Evolutionary conservation across 306 rosid species (phyloP), one percentile per base, ranked within the genome.

Genomic region (Ormosia semicastrata): DNA sequence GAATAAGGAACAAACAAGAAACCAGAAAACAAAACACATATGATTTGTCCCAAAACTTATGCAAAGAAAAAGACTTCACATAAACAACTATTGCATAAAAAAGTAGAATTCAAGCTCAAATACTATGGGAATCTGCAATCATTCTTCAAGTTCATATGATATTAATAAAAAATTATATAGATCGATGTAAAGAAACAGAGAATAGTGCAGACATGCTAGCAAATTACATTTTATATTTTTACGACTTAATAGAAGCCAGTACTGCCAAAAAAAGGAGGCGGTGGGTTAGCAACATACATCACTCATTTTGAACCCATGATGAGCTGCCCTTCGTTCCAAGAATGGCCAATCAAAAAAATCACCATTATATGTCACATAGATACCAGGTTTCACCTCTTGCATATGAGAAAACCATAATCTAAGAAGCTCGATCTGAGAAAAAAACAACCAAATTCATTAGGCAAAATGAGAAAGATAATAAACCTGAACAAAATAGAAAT

Each of bases 291-390:
- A 65, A 76, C 91, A 75, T 91, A 93, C 99, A 87, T 93, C 98
- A 85, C 87, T 85, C 92, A 95, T 91, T 90, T 92, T 93, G 3
- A 92, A 56, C 59, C 99, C 99, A 75, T 90, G 97, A 90, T 87
- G 88, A 11, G 89, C 80, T 66, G 99, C 98, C 90, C 99, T 90
- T 71, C 85, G 87, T 84, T 95, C 99, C 87, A 95, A 60, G 89
- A 95, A 95, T 75, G 98, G 99, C 98, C 99, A 95, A 81, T 95
- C 99, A 67, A 95, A 95, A 87, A 76, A 95, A 85, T 95, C 99
- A 77, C 98, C 99, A 41, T 95, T 95, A 76, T 95, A 95, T 0
- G 99, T 95, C 82, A 95, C 98, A 46, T 95, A 95, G 66, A 95
- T 93, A 71, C 99, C 97, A 85, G 99, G 99, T 81, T 95, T 93